Conservation (phyloP, 768 basidiomycete species). For the Exsudoporus frostii region DNA sequence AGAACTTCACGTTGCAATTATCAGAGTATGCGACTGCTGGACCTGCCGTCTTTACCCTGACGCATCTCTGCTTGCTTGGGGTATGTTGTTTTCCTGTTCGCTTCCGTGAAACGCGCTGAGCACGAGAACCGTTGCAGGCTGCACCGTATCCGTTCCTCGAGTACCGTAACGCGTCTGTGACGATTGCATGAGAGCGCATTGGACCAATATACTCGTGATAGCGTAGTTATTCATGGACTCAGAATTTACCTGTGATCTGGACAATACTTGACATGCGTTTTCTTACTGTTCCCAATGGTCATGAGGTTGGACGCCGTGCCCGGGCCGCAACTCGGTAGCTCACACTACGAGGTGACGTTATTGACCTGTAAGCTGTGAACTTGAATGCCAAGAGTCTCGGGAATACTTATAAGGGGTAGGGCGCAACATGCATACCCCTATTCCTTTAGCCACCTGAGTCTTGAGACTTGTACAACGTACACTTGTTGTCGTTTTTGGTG, state of each 20-base stretch:
- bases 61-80: constrained; percentile 30
- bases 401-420: not conserved
- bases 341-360: not conserved
- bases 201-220: not conserved
- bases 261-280: not conserved
- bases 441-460: too few species aligned
- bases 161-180: constrained; percentile 25
- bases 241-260: not conserved
- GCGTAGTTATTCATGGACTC: not conserved
- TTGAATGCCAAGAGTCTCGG: not conserved
- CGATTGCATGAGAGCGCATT: constrained; percentile 7
- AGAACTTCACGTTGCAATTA: constrained; percentile 28
- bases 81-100: constrained; percentile 6
- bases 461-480: not conserved
- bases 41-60: constrained; percentile 29
- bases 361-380: not conserved
- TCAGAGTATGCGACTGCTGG: constrained; percentile 3
- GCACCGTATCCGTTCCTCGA: constrained; percentile 27
- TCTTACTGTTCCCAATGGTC: too few species aligned
- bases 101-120: not conserved
- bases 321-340: too few species aligned
- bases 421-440: not conserved
- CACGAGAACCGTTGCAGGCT: constrained; percentile 8
- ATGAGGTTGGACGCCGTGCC: not conserved
- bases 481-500: not conserved